Evolutionary conservation across 352 stramenopile species (phyloP), one percentile per base, ranked within the genome.

Genomic region (Phytopythium helicoides): DNA sequence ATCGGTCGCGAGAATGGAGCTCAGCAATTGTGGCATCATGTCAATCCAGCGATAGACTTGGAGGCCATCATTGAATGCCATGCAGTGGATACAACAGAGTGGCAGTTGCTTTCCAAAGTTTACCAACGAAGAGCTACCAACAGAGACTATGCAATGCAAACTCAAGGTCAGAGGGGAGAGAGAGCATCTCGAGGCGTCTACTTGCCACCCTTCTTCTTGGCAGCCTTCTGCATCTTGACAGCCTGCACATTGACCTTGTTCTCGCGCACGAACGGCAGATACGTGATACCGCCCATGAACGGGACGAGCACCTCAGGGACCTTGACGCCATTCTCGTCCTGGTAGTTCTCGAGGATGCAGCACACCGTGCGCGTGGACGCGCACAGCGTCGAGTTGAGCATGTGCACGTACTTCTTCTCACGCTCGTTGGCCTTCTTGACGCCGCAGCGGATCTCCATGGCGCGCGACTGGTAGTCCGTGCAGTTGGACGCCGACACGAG

Each of bases 401-500:
- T 98, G 80, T 99, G 97, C 58, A 98, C 92, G 66, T 98, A 99
- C 67, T 98, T 98, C 76, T 98, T 98, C 60, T 97, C 90, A 31
- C 76, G 85, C 60, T 97, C 72, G 65, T 96, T 96, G 52, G 87
- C 77, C 82, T 98, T 98, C 75, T 98, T 98, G 26, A 93, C 68
- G 56, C 97, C 96, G 58, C 95, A 99, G 57, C 96, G 89, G 47
- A 98, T 98, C 61, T 98, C 96, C 81, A 99, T 98, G 53, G 93
- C 95, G 55, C 97, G 94, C 31, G 95, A 81, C 80, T 99, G 97
- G 75, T 89, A 95, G 81, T 99, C 97, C 21, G 96, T 99, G 87
- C 97, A 99, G 82, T 99, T 99, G 31, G 93, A 99, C 72, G 95
- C 98, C 45, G 92, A 99, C 49, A 99, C 97, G n/a, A 99, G 79